phyloP scores from a whole-genome alignment of 2,329 filamentous ascomycete genomes.

The Verticillium zaregamsianum region DNA sequence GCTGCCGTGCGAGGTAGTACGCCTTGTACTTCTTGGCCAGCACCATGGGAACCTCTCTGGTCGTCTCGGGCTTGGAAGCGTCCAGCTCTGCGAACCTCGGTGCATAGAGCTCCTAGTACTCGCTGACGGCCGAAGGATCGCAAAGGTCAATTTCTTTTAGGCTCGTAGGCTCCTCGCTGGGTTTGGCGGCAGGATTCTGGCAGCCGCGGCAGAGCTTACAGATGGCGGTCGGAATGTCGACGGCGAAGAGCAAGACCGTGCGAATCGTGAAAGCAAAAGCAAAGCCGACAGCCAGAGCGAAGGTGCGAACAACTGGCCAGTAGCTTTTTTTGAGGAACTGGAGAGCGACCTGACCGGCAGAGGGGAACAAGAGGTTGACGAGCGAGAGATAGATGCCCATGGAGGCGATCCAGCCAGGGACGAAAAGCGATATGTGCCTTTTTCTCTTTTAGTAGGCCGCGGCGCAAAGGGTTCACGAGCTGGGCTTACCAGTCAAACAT shows the following conservation, averaged over 20 bases:
- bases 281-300: background rate
- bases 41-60: background rate
- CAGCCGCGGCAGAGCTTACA: background rate
- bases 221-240: background rate
- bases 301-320: background rate
- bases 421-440: background rate
- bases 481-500: background rate
- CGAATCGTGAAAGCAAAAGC: background rate
- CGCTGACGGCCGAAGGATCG: background rate
- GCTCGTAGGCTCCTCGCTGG: background rate
- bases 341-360: too few species aligned
- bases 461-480: background rate
- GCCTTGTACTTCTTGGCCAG: background rate
- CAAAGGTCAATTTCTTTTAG: background rate
- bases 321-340: background rate
- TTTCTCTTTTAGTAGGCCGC: background rate
- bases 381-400: background rate
- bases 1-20: background rate
- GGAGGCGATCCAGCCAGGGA: background rate
- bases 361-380: background rate
- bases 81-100: too few species aligned
- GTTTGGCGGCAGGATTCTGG: background rate
- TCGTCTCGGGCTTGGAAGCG: background rate
- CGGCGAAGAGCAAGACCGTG: background rate
- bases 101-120: background rate